Evolutionary conservation across 2,329 filamentous ascomycete species (phyloP).

Genomic region (Nothophaeocryptopus gaeumannii): DNA sequence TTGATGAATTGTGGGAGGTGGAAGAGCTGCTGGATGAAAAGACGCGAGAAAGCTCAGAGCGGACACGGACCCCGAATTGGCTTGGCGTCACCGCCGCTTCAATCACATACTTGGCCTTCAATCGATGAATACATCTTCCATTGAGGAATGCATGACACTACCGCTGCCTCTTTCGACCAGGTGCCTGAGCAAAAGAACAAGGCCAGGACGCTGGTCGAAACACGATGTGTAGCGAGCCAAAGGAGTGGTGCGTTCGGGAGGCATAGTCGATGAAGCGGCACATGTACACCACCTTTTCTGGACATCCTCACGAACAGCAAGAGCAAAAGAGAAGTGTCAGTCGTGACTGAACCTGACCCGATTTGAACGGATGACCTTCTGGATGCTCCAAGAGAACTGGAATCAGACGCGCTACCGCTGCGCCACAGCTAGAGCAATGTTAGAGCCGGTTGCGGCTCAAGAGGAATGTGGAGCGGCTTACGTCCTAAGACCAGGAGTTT

Average conservation of each 20-base stretch:
- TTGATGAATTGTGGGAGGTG: no score
- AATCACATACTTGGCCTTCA: no score
- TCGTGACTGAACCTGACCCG: constrained; percentile 20
- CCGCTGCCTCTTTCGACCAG: no score
- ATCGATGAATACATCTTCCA: no score
- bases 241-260: neutral
- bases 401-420: constrained; percentile 22
- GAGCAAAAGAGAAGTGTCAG: constrained; percentile 8
- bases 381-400: constrained; percentile 21
- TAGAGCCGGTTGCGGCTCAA: no score
- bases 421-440: constrained; percentile 7
- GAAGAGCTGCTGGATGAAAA: neutral
- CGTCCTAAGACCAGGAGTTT: no score
- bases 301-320: neutral
- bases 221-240: no score
- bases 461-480: no score
- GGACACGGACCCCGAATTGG: no score
- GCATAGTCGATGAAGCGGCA: neutral
- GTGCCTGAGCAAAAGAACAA: no score
- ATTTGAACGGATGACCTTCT: constrained; percentile 25
- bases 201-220: no score
- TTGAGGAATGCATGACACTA: no score
- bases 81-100: neutral
- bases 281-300: neutral
- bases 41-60: neutral